Percentiles rank a stretch among this genome's conserved stretches.
phyloP scores from a whole-genome alignment of 2,329 filamentous ascomycete genomes.

The Chaetomiaceae sp. region DNA sequence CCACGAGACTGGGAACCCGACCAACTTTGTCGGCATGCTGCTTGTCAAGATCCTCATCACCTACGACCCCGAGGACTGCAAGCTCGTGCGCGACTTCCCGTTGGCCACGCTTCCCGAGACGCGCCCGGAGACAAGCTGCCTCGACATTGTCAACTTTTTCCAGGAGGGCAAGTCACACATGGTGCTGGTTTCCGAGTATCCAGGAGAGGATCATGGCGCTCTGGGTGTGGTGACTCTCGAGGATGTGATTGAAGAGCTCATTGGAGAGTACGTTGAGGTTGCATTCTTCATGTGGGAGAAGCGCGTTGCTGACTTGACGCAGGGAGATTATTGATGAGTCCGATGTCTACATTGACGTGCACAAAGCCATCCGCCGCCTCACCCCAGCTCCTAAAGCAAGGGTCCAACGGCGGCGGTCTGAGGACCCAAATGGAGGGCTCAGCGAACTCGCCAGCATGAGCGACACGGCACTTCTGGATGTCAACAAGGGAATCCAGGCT shows the following conservation, averaged over 20 bases:
- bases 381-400: conserved; percentile 77
- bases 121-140: conserved; percentile 86
- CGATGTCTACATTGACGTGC: conserved; percentile 95
- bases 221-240: conserved; percentile 93
- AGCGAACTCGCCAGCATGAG: conserved; percentile 28
- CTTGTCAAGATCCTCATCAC: conserved; percentile 98
- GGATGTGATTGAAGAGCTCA: conserved; percentile 97
- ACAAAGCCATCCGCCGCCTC: conserved; percentile 91
- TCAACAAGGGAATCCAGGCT: conserved; percentile 29
- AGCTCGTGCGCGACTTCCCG: conserved; percentile 82
- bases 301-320: conserved; percentile 23
- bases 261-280: conserved; percentile 73
- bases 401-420: conserved; percentile 39
- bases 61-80: conserved; percentile 91
- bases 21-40: conserved; percentile 95
- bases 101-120: conserved; percentile 94
- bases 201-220: conserved; percentile 86
- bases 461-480: conserved; percentile 29
- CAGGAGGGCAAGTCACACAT: conserved; percentile 99
- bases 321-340: conserved; percentile 99
- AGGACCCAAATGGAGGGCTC: conserved; percentile 23
- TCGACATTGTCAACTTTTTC: conserved; percentile 99
- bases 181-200: conserved; percentile 87
- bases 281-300: not conserved
- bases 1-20: conserved; percentile 74